Evolutionary conservation across 1,284 basidiomycete genomes (phyloP).

Genomic region (Polyporus tsugae): DNA sequence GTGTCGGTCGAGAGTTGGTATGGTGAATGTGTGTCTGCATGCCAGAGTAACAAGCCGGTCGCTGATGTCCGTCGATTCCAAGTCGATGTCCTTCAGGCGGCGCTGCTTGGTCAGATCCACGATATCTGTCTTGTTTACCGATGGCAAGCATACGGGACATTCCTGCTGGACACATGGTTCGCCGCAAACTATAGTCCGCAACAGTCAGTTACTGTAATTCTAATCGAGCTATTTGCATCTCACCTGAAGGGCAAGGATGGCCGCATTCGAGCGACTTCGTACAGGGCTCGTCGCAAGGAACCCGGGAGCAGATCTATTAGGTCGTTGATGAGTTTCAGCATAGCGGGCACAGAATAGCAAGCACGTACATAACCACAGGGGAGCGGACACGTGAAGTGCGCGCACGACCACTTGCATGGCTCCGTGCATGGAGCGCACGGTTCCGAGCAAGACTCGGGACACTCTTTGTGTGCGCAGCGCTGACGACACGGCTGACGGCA

Average conservation of each 20-base stretch:
- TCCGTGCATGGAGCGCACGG: constrained; percentile 74
- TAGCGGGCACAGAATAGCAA: neutral
- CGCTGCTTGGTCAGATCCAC: constrained; percentile 69
- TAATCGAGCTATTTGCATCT: constrained; percentile 19
- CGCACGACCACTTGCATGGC: constrained; percentile 64
- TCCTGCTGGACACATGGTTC: constrained; percentile 67
- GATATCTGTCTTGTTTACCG: constrained; percentile 51
- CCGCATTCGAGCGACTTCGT: constrained; percentile 58
- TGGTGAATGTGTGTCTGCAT: constrained; percentile 75
- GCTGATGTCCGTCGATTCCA: constrained; percentile 50
- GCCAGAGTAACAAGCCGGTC: constrained; percentile 68
- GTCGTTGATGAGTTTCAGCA: neutral
- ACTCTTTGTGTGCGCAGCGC: constrained; percentile 57
- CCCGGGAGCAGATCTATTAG: constrained; percentile 66
- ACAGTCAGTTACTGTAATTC: neutral
- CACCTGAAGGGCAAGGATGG: constrained; percentile 73
- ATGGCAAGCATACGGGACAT: constrained; percentile 60
- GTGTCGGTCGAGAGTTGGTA: constrained; percentile 74
- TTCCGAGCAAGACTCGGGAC: constrained; percentile 59
- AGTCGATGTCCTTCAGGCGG: constrained; percentile 58
- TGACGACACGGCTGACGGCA: constrained; percentile 65
- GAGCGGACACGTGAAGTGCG: constrained; percentile 65
- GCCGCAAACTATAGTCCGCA: constrained; percentile 61
- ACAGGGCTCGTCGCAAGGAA: constrained; percentile 74
- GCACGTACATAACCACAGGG: constrained; percentile 72